phyloP scores from a whole-genome alignment of 306 rosid genomes.

The Cajanus cajan region DNA sequence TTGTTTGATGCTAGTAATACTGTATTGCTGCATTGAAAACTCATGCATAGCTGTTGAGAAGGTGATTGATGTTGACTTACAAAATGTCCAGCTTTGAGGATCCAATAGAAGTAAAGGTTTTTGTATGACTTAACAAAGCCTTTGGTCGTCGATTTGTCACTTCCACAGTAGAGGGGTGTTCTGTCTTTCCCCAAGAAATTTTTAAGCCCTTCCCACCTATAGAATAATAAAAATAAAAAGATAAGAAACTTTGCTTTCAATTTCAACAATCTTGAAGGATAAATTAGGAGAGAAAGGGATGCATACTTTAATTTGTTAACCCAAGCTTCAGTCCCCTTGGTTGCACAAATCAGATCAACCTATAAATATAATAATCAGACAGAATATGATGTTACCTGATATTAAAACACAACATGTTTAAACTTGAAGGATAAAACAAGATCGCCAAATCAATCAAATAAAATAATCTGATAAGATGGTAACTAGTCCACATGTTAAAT shows the following conservation, averaged over 20 bases:
- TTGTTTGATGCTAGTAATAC: too few relatives aligned
- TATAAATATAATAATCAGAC: constrained; percentile 29
- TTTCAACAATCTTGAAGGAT: background rate
- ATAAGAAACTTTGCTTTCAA: background rate
- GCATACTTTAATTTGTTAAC: constrained; percentile 69
- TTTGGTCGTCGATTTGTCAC: constrained; percentile 44
- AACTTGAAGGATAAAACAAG: constrained; percentile 1
- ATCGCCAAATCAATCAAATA: constrained; percentile 8
- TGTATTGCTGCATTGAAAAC: too few relatives aligned
- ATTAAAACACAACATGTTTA: background rate
- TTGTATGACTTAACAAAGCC: constrained; percentile 67
- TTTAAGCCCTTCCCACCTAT: constrained; percentile 80
- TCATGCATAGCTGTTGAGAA: background rate
- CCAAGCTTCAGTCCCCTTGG: constrained; percentile 93
- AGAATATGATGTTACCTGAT: constrained; percentile 11
- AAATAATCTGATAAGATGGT: background rate
- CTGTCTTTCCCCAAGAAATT: constrained; percentile 52
- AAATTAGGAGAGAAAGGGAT: background rate
- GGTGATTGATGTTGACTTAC: constrained; percentile 57
- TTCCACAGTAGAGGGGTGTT: constrained; percentile 62
- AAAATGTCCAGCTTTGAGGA: constrained; percentile 94
- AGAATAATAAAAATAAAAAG: background rate
- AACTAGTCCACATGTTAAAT: background rate
- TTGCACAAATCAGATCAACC: constrained; percentile 89
- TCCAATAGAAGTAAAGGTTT: constrained; percentile 87